Evolutionary conservation across 176 grass and related monocot genomes (phyloP).

Genomic region (Eleusine coracana): DNA sequence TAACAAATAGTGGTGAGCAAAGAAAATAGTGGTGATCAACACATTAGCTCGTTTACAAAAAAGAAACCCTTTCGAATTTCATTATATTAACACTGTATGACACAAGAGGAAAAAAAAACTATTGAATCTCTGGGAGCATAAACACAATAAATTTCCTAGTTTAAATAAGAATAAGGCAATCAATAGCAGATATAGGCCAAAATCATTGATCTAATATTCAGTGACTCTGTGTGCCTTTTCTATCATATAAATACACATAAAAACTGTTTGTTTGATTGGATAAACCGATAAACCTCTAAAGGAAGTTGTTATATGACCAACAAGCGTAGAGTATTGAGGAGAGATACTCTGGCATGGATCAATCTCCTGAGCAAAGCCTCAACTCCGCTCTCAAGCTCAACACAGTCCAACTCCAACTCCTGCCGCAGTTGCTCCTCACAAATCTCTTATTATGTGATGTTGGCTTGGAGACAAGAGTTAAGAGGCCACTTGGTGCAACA

Average conservation of each 20-base stretch:
- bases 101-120: too few relatives aligned
- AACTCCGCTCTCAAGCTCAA: background rate
- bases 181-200: constrained; percentile 35
- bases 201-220: constrained; percentile 26
- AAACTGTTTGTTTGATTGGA: constrained; percentile 21
- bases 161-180: constrained; percentile 24
- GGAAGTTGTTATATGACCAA: background rate
- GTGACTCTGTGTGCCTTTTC: constrained; percentile 9
- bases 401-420: background rate
- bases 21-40: too few relatives aligned
- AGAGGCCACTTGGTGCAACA: background rate
- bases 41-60: too few relatives aligned
- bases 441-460: background rate
- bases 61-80: too few relatives aligned
- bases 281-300: background rate
- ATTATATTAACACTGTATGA: too few relatives aligned
- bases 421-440: background rate
- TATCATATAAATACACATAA: constrained; percentile 21
- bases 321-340: background rate
- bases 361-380: background rate
- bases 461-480: background rate
- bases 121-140: background rate
- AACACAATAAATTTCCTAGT: background rate
- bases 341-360: background rate
- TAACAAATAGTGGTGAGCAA: background rate